Evolutionary conservation across 371 early-diverging fungal species (phyloP).

Genomic region (Rhizopus arrhizus): DNA sequence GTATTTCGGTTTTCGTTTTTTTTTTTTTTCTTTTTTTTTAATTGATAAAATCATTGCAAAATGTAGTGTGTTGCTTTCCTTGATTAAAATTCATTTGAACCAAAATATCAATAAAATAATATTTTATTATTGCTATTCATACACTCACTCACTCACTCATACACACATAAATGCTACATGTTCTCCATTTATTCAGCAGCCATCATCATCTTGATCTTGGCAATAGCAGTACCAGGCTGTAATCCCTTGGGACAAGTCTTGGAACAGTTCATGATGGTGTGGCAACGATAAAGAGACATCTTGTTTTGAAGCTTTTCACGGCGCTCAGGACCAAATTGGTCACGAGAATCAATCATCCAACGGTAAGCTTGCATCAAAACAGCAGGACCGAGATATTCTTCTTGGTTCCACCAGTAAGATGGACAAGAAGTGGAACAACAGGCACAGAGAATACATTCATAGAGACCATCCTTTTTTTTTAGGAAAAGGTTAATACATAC

Average conservation of each 20-base stretch:
- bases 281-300: conserved; percentile 96
- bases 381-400: conserved; percentile 94
- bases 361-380: conserved; percentile 96
- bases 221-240: conserved; percentile 94
- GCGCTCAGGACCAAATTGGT: conserved; percentile 89
- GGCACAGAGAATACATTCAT: conserved; percentile 97
- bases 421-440: conserved; percentile 97
- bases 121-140: too few relatives aligned
- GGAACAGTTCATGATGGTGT: conserved; percentile 98
- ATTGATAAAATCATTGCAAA: too few relatives aligned
- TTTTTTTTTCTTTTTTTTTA: too few relatives aligned
- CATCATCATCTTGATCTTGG: conserved; percentile 93
- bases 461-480: conserved; percentile 75
- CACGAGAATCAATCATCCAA: conserved; percentile 97
- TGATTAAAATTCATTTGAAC: too few relatives aligned
- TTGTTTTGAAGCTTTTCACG: conserved; percentile 90
- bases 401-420: conserved; percentile 97
- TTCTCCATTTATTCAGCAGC: conserved; percentile 70
- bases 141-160: too few relatives aligned
- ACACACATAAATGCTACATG: background rate
- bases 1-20: too few relatives aligned
- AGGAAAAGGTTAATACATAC: conserved; percentile 23
- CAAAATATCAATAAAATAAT: too few relatives aligned
- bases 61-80: too few relatives aligned
- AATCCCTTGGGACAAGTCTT: conserved; percentile 97